Evolutionary conservation across 2,329 filamentous ascomycete genomes (phyloP).

Genomic region (Apiospora malaysiana): DNA sequence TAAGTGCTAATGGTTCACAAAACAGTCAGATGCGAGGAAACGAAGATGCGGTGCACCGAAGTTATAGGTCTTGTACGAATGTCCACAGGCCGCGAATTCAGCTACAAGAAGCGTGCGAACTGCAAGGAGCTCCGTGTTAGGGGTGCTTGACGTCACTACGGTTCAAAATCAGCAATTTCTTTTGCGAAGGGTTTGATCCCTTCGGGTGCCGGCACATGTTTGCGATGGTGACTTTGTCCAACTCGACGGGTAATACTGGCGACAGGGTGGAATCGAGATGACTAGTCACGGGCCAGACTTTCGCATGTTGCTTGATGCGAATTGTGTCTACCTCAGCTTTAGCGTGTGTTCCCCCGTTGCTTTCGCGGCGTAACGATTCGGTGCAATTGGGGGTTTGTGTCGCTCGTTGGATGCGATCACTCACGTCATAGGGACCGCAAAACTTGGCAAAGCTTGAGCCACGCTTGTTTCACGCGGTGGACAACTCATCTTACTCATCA

Average conservation of each 20-base stretch:
- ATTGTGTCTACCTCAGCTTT: no score
- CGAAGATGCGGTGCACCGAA: neutral
- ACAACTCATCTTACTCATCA: constrained; percentile 14
- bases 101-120: neutral
- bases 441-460: constrained; percentile 37
- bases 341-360: no score
- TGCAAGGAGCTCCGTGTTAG: neutral
- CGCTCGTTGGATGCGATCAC: constrained; percentile 10
- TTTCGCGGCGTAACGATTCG: neutral
- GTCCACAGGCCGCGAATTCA: neutral
- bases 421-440: constrained; percentile 32
- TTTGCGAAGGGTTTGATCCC: neutral
- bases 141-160: neutral
- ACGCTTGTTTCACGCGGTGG: constrained; percentile 28
- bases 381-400: neutral
- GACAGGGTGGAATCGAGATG: neutral
- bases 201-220: neutral
- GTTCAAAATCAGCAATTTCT: neutral
- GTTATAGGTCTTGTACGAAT: neutral
- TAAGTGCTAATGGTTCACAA: neutral
- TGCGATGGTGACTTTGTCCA: neutral
- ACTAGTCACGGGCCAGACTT: neutral
- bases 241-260: neutral
- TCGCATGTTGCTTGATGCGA: neutral
- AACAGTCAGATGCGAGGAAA: neutral